phyloP scores from a whole-genome alignment of 73 alveolate species.

The Urostyla sp. region DNA sequence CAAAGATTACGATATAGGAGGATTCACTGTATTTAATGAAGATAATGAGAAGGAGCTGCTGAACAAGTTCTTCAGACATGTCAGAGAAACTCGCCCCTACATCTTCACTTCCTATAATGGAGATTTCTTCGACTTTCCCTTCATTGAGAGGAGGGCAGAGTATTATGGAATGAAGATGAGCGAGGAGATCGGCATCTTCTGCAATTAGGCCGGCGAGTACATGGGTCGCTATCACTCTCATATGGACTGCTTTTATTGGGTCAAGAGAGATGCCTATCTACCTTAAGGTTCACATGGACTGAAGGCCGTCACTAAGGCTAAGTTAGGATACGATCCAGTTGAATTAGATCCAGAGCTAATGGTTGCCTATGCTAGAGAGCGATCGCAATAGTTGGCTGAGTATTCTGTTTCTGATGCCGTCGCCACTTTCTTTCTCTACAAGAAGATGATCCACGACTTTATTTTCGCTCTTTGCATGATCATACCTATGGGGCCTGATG shows the following conservation, averaged over 20 bases:
- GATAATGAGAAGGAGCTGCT: constrained; percentile 88
- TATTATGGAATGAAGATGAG: constrained; percentile 89
- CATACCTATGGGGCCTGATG: constrained; percentile 99
- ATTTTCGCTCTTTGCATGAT: constrained; percentile 99
- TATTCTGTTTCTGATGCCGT: constrained; percentile 99
- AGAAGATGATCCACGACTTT: constrained; percentile 98
- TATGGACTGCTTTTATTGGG: constrained; percentile 99
- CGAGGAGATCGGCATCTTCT: constrained; percentile 90
- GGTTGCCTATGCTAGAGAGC: constrained; percentile 96
- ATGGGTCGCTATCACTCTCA: constrained; percentile 94
- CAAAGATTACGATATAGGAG: constrained; percentile 92
- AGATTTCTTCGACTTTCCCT: constrained; percentile 99
- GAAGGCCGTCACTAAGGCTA: constrained; percentile 98
- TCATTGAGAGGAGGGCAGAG: constrained; percentile 82
- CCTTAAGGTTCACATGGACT: constrained; percentile 99
- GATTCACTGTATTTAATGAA: constrained; percentile 91
- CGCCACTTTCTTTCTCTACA: constrained; percentile 99
- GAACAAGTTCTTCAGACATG: constrained; percentile 85
- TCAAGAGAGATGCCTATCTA: constrained; percentile 98
- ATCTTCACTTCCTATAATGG: constrained; percentile 98
- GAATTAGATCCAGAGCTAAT: constrained; percentile 99
- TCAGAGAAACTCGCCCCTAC: constrained; percentile 91
- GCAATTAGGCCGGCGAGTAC: constrained; percentile 84
- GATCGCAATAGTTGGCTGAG: constrained; percentile 98
- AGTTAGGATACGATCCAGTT: constrained; percentile 99